Conservation (phyloP, 768 basidiomycete species). For the Melanogaster broomeanus region DNA sequence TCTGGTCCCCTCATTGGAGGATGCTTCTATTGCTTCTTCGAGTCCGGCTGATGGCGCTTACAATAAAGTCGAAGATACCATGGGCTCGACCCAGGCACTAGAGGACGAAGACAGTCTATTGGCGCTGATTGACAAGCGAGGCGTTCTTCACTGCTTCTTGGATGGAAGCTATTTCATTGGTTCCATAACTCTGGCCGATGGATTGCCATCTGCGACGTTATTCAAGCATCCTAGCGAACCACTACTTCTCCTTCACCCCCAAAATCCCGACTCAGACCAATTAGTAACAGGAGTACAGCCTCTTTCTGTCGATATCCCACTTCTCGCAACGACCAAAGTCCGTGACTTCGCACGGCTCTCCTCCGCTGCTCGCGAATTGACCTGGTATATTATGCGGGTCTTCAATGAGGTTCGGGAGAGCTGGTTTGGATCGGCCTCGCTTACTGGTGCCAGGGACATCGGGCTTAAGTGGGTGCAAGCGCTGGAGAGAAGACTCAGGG, state of each 20-base stretch:
- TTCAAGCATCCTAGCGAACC: constrained; percentile 49
- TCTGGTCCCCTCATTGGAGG: constrained; percentile 51
- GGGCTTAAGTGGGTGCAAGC: constrained; percentile 73
- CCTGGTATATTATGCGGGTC: constrained; percentile 70
- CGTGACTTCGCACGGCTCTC: constrained; percentile 74
- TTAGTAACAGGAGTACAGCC: constrained; percentile 39
- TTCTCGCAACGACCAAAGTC: constrained; percentile 54
- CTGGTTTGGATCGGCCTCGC: constrained; percentile 73
- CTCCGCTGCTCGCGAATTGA: constrained; percentile 67
- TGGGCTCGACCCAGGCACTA: constrained; percentile 29
- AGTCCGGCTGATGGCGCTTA: constrained; percentile 32
- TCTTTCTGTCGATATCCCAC: constrained; percentile 50
- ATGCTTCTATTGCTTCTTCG: constrained; percentile 61
- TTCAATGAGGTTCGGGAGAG: constrained; percentile 69
- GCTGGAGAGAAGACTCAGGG: constrained; percentile 63
- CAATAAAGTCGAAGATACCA: constrained; percentile 28
- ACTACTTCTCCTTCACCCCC: constrained; percentile 52
- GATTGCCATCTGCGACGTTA: constrained; percentile 29
- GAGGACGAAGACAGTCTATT: constrained; percentile 68
- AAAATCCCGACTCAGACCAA: constrained; percentile 25
- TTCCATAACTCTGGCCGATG: constrained; percentile 37
- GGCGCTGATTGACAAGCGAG: constrained; percentile 56
- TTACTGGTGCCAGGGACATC: constrained; percentile 67
- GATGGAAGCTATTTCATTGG: constrained; percentile 80
- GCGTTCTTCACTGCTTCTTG: constrained; percentile 63